Evolutionary conservation across 2,329 filamentous ascomycete genomes (phyloP).

Genomic region (Ceratocystiopsis sp.): DNA sequence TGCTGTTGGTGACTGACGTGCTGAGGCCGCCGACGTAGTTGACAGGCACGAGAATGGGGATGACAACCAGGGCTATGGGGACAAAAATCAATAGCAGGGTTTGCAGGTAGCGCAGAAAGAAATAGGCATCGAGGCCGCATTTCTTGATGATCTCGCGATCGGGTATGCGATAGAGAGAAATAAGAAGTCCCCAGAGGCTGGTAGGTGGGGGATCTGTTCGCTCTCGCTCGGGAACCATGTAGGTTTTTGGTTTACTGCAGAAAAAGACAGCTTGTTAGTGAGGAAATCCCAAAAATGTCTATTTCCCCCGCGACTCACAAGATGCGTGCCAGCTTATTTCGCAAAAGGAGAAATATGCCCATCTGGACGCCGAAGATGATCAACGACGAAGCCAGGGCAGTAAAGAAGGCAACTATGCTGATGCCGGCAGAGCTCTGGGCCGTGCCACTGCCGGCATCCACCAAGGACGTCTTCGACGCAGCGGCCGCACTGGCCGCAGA

Average conservation of each 20-base stretch:
- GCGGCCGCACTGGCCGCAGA: constrained; percentile 2
- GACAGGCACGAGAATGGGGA: constrained; percentile 74
- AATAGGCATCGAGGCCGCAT: constrained; percentile 91
- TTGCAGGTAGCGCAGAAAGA: constrained; percentile 77
- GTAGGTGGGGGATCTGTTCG: constrained; percentile 57
- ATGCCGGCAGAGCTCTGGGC: constrained; percentile 21
- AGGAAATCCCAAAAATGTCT: background rate
- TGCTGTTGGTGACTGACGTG: constrained; percentile 23
- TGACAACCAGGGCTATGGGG: constrained; percentile 57
- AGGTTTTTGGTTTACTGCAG: constrained; percentile 61
- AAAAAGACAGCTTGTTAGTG: too few relatives aligned
- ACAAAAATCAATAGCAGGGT: constrained; percentile 78
- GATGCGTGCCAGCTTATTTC: constrained; percentile 64
- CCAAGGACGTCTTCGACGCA: constrained; percentile 1
- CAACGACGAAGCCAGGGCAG: constrained; percentile 45
- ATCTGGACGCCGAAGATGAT: constrained; percentile 48
- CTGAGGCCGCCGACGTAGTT: constrained; percentile 61
- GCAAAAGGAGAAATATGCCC: constrained; percentile 55
- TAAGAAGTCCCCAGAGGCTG: constrained; percentile 32
- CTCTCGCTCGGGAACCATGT: constrained; percentile 70
- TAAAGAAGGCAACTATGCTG: constrained; percentile 40
- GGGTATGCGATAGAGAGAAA: constrained; percentile 48
- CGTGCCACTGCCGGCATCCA: constrained; percentile 5
- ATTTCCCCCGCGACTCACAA: constrained; percentile 38
- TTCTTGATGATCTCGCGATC: constrained; percentile 81